These are phyloP conservation scores for Starmerella sp. DNA, from an alignment of 805 yeast species.

Conservation along the genomic window DNA sequence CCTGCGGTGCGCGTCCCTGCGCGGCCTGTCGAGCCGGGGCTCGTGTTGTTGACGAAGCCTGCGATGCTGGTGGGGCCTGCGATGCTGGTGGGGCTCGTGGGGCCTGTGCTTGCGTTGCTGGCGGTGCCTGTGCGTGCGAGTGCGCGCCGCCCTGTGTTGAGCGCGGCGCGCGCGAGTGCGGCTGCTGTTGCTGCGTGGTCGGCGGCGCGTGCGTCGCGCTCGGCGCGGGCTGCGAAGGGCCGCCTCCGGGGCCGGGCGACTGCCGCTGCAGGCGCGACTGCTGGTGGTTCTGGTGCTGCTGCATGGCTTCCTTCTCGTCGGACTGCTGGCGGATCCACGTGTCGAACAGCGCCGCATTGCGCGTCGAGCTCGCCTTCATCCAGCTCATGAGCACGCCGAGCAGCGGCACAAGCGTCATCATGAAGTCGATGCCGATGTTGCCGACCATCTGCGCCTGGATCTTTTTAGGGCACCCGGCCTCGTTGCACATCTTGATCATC, in stretches of 20 bases:
- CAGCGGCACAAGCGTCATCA: conserved; percentile 68
- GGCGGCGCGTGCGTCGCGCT: neutral
- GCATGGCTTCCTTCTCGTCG: neutral
- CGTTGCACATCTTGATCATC: conserved; percentile 49
- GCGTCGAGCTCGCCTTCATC: conserved; percentile 75
- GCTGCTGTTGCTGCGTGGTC: neutral
- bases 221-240: neutral
- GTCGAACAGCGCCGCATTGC: conserved; percentile 77
- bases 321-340: conserved; percentile 30
- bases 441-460: conserved; percentile 61
- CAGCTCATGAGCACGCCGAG: conserved; percentile 69
- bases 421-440: conserved; percentile 61
- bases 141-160: neutral
- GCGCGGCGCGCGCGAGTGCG: neutral
- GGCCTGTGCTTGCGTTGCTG: no score
- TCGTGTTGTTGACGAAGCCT: no score
- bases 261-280: conserved; percentile 5
- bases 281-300: conserved; percentile 13
- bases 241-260: neutral
- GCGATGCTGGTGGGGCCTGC: no score
- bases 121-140: no score
- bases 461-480: conserved; percentile 46
- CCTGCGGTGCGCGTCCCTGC: no score
- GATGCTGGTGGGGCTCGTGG: no score
- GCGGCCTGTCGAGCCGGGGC: no score